Evolutionary conservation across 2,329 filamentous ascomycete species (phyloP), one percentile per base, ranked within the genome.

Genomic region (Metarhizium sp.): DNA sequence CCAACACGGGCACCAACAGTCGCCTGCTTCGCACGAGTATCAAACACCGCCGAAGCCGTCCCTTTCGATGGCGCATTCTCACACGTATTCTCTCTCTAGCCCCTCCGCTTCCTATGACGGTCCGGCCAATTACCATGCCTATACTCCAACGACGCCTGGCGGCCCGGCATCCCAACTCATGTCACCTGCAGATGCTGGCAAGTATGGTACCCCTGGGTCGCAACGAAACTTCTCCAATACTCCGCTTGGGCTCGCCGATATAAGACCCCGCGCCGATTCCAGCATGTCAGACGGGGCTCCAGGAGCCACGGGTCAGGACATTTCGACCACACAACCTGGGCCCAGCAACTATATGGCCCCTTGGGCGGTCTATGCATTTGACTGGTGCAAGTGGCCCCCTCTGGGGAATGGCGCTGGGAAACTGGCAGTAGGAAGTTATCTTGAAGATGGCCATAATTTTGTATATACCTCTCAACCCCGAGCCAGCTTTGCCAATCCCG

Each of bases 361-460:
- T 0, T 99, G 94, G 90, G 87, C 91, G 14, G 86, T 95, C 55
- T 99, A 97, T 70, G 92, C 94, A 13, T 92, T 95, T 65, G 94
- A 99, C 74, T 99, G 94, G 94, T 99, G 94, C 76, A 99, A 99
- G 73, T 99, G 94, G 92, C 84, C 88, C 16, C 85, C 92, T 2
- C 84, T 90, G 65, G 85, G 73, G 64, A 85, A 85, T 61, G 86
- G 89, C 59, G 90, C 90, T 3, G 94, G 94, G 43, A 97, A 97
- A 72, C 81, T 99, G 63, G 94, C 94, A 13, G 80, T 99, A 43
- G 94, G 92, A 57, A 99, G 94, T 75, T 97, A 97, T 69, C 75
- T 97, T 52, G 94, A 99, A 73, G 94, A 99, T 72, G 92, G 92
- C 6, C 94, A 99, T 74, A 99, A 99, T 69, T 99, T 95, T 77